Evolutionary conservation across 305 asterid genomes (phyloP), one percentile per base, ranked within the genome.

Genomic region (Withania somnifera): DNA sequence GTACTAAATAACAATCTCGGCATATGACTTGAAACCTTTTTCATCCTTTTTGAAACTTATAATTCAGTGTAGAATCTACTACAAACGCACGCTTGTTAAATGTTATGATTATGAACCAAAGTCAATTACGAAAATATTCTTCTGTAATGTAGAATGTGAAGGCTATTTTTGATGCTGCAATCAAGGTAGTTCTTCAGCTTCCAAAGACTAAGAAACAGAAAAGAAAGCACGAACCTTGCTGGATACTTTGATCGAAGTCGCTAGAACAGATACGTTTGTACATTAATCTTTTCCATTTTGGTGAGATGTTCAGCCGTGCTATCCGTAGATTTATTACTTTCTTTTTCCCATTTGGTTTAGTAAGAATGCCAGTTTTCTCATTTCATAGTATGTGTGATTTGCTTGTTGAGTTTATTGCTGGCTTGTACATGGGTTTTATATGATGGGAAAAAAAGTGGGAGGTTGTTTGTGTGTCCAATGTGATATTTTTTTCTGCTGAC

Each of bases 91-190:
- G 45, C 60, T 75, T 47, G 36, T 26, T 42, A 32, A 8, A 14
- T 50, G 36, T 26, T 51, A 26, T 7, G 6, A 73, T 47, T 73
- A 50, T 47, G 79, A 75, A 3, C 60, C 42, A 1, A 75, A 15
- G 38, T n/a, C 45, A 75, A 50, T 26, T 75, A 4, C 47, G 11
- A 47, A 50, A 47, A 47, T 75, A 15, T 28, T 50, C 26, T 75
- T 75, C n/a, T 75, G 79, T 47, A 15, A 75, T 87, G 90, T 93
- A 93, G 97, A 89, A 90, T 89, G 94, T 92, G 77, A 93, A 93
- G 87, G 92, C 87, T 7, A 94, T 93, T 22, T 92, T 93, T 83
- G 97, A 93, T 82, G 93, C 95, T 15, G 97, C 97, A n/a, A 92
- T 93, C 83, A 93, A 91, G 87, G 95, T 90, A 67, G 97, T 93